Percentiles rank a stretch among this genome's conserved stretches.
These are phyloP conservation scores for Stenocarpella maydis DNA, from an alignment of 2,329 filamentous ascomycete species.

Conservation along the genomic window DNA sequence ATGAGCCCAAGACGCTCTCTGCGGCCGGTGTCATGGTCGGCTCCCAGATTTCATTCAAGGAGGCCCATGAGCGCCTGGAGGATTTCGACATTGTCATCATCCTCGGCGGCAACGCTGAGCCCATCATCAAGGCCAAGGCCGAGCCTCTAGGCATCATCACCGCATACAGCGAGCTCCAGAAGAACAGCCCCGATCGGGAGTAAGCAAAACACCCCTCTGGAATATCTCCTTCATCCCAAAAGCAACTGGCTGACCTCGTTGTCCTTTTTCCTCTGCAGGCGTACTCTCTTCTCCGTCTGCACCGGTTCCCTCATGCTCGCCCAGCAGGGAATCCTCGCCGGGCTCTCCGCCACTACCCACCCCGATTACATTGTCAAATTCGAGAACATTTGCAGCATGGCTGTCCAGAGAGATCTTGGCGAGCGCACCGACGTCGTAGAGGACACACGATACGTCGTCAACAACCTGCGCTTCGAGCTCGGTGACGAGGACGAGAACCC, in stretches of 20 bases:
- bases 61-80: constrained; percentile 75
- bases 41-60: constrained; percentile 80
- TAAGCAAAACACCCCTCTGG: neutral
- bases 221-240: neutral
- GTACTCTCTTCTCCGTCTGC: constrained; percentile 82
- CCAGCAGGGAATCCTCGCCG: constrained; percentile 78
- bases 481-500: constrained; percentile 84
- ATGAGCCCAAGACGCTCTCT: constrained; percentile 63
- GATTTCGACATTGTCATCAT: constrained; percentile 84
- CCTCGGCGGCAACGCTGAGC: constrained; percentile 73
- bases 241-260: constrained; percentile 1
- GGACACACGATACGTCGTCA: constrained; percentile 84
- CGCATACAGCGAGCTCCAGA: constrained; percentile 80
- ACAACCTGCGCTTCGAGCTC: constrained; percentile 88
- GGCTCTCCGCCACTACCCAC: constrained; percentile 83
- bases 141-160: constrained; percentile 77
- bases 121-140: constrained; percentile 70
- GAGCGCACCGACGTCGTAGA: constrained; percentile 86
- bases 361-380: constrained; percentile 81
- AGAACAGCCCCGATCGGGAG: constrained; percentile 80
- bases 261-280: constrained; percentile 42
- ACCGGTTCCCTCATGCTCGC: constrained; percentile 82
- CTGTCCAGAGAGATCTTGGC: constrained; percentile 72
- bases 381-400: constrained; percentile 82
- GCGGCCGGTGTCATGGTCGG: constrained; percentile 73